Percentiles rank a stretch among this genome's conserved stretches.
Conservation (phyloP, 352 stramenopile genomes). For the Phytophthora foliorum region DNA sequence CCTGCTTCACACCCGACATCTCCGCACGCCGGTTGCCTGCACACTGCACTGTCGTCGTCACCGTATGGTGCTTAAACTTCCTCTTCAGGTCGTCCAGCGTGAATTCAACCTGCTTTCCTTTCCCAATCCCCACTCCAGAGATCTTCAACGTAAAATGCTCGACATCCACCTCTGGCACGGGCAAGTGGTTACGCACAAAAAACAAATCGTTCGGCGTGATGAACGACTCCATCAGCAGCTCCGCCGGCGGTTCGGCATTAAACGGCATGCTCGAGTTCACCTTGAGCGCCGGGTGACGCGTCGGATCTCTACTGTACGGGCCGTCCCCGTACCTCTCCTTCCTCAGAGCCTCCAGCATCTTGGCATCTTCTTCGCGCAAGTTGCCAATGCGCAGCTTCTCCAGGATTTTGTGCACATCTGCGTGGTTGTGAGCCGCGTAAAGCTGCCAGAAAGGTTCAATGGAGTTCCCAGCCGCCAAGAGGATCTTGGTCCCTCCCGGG, state of each 20-base stretch:
- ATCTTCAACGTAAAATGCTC: conserved; percentile 79
- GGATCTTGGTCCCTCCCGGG: conserved; percentile 92
- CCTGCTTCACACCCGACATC: conserved; percentile 94
- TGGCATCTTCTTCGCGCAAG: conserved; percentile 86
- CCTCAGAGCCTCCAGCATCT: conserved; percentile 85
- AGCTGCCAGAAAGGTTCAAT: conserved; percentile 97
- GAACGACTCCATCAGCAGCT: conserved; percentile 95
- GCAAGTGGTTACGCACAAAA: conserved; percentile 98
- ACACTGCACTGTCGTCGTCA: conserved; percentile 97
- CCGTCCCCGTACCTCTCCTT: conserved; percentile 91
- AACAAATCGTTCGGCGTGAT: conserved; percentile 97
- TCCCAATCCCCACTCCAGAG: conserved; percentile 63
- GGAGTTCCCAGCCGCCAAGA: conserved; percentile 86
- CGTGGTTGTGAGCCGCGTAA: conserved; percentile 96
- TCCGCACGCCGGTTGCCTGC: conserved; percentile 96
- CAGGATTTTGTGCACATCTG: conserved; percentile 93
- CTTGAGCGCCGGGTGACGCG: conserved; percentile 87
- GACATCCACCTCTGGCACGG: conserved; percentile 91
- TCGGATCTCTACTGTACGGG: conserved; percentile 95
- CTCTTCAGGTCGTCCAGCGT: conserved; percentile 93
- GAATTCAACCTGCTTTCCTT: conserved; percentile 54
- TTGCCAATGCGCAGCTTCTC: conserved; percentile 93
- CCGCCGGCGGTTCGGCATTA: conserved; percentile 94
- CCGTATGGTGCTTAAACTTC: conserved; percentile 92
- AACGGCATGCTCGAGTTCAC: conserved; percentile 96